Percentiles rank a stretch among this genome's conserved stretches.
These are phyloP conservation scores for Gossypium davidsonii DNA, from an alignment of 441 rosid genomes.

Conservation along the genomic window DNA sequence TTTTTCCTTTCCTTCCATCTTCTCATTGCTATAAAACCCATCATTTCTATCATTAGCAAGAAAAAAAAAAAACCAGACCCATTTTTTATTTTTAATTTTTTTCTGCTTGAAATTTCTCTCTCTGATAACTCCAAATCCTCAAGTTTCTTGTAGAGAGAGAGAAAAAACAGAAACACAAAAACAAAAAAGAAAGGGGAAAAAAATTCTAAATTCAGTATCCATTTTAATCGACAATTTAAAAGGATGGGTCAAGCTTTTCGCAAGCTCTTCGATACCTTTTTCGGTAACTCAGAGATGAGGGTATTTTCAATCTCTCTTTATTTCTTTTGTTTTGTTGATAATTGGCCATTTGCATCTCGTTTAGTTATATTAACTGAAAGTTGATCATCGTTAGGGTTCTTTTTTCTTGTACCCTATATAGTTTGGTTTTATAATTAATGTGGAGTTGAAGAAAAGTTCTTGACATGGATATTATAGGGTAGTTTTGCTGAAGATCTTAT, in stretches of 20 bases:
- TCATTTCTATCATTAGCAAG: not conserved
- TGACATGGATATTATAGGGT: not conserved
- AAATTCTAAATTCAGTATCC: not conserved
- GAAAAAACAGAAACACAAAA: not conserved
- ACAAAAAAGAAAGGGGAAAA: not conserved
- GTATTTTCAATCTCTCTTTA: slow-evolving; percentile 29
- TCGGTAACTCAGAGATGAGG: slow-evolving; percentile 97
- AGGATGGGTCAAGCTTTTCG: slow-evolving; percentile 95
- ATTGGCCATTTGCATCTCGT: not conserved
- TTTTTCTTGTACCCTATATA: not conserved
- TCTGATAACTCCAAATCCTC: not conserved
- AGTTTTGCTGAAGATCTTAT: not conserved
- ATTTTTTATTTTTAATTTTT: not conserved
- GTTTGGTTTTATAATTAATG: not conserved
- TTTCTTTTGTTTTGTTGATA: not conserved
- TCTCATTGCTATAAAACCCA: not conserved
- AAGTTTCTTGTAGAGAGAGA: not conserved
- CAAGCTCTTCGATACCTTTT: slow-evolving; percentile 87
- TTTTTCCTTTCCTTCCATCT: not conserved
- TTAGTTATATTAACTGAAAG: not conserved
- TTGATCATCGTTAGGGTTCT: not conserved
- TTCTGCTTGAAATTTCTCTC: not conserved
- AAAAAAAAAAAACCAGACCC: not conserved
- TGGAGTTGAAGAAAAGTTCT: not conserved
- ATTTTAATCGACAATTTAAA: not conserved